Evolutionary conservation across 768 basidiomycete genomes (phyloP).

Genomic region (Tylopilus vinaceipallidus): DNA sequence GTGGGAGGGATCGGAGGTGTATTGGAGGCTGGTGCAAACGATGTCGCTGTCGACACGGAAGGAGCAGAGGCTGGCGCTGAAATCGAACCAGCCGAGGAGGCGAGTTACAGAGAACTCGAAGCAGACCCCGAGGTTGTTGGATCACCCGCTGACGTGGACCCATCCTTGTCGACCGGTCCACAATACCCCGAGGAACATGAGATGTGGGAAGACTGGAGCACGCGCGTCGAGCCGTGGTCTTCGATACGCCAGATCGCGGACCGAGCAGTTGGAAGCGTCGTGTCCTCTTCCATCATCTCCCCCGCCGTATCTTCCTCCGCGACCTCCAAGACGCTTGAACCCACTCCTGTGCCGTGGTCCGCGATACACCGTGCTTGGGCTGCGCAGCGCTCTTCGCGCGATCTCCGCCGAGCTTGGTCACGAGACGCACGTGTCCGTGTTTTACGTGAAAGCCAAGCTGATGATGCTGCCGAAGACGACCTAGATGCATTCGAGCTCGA

Average conservation of each 20-base stretch:
- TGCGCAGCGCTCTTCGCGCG: slow-evolving; percentile 46
- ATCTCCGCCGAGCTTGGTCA: slow-evolving; percentile 59
- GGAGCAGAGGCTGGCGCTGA: slow-evolving; percentile 4
- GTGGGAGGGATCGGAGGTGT: slow-evolving; percentile 72
- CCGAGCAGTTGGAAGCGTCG: slow-evolving; percentile 67
- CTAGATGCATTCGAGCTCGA: slow-evolving; percentile 33
- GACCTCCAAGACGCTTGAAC: slow-evolving; percentile 36
- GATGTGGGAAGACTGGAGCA: slow-evolving; percentile 68
- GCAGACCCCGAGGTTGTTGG: slow-evolving; percentile 16
- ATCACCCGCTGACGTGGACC: slow-evolving; percentile 1
- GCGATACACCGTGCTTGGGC: slow-evolving; percentile 67
- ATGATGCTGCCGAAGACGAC: slow-evolving; percentile 33
- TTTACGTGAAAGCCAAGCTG: slow-evolving; percentile 35
- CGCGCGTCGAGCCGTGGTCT: slow-evolving; percentile 64
- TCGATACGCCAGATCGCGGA: slow-evolving; percentile 73
- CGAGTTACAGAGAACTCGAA: slow-evolving; percentile 15
- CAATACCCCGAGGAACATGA: slow-evolving; percentile 25
- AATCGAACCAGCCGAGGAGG: slow-evolving; percentile 1
- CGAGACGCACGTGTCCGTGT: slow-evolving; percentile 44
- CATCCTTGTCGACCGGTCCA: slow-evolving; percentile 1
- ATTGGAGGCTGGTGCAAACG: slow-evolving; percentile 36
- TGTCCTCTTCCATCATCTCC: slow-evolving; percentile 31
- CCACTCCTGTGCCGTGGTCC: slow-evolving; percentile 65
- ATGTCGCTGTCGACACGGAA: background rate
- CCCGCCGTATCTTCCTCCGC: slow-evolving; percentile 7